A percentile compares a stretch with the other conserved stretches of the same genome.
Evolutionary conservation across 1,284 basidiomycete genomes (phyloP).

Genomic region (Stereum hirsutum): DNA sequence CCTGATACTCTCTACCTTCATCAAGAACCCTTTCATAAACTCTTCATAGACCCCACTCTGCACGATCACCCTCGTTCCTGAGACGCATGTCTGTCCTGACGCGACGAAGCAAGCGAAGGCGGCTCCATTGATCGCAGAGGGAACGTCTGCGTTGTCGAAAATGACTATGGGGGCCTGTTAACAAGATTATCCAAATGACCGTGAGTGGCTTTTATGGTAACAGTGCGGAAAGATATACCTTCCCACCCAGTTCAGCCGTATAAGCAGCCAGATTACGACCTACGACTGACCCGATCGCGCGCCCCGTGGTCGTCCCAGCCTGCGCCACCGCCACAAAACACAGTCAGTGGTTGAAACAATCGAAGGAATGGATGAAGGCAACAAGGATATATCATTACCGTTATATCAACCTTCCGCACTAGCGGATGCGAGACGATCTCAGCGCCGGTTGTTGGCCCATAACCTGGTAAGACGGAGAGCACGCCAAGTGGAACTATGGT

Average conservation of each 20-base stretch:
- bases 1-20: conserved; percentile 54
- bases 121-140: conserved; percentile 64
- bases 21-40: conserved; percentile 54
- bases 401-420: conserved; percentile 75
- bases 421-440: conserved; percentile 54
- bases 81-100: conserved; percentile 81
- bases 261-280: conserved; percentile 64
- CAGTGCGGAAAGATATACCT: conserved; percentile 29
- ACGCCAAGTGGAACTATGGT: conserved; percentile 75
- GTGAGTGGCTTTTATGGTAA: neutral
- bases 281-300: conserved; percentile 58
- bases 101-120: conserved; percentile 80
- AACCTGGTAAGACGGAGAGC: conserved; percentile 64
- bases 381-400: no score
- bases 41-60: conserved; percentile 58
- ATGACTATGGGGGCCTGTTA: conserved; percentile 65
- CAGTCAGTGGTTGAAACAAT: conserved; percentile 1
- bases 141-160: conserved; percentile 67
- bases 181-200: neutral
- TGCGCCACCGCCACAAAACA: conserved; percentile 21
- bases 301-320: conserved; percentile 73
- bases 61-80: conserved; percentile 65
- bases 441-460: conserved; percentile 52
- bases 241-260: conserved; percentile 78
- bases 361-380: conserved; percentile 14